phyloP scores from a whole-genome alignment of 2,329 filamentous ascomycete species.

The Neopestalotiopsis clavispora region DNA sequence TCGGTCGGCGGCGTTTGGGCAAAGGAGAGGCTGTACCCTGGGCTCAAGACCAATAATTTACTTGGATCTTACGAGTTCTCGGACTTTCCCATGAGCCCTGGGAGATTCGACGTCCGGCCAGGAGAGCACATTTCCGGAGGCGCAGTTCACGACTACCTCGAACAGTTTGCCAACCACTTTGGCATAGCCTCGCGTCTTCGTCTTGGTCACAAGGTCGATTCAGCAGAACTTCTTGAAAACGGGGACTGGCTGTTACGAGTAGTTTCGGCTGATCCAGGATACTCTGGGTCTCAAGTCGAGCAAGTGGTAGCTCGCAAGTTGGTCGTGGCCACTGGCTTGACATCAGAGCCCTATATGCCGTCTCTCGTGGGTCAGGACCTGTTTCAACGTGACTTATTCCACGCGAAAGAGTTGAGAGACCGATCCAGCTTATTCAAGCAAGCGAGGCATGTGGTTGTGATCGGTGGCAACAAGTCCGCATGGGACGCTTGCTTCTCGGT shows the following conservation, averaged over 20 bases:
- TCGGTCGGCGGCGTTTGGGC: constrained; percentile 67
- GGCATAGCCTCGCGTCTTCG: constrained; percentile 18
- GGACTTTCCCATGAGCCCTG: constrained; percentile 64
- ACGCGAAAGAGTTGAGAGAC: constrained; percentile 23
- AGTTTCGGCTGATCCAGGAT: too few species aligned
- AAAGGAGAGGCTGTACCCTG: constrained; percentile 60
- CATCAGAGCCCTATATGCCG: constrained; percentile 22
- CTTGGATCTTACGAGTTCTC: constrained; percentile 66
- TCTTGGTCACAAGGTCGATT: constrained; percentile 16
- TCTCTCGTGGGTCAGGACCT: constrained; percentile 16
- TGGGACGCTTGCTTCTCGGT: constrained; percentile 25
- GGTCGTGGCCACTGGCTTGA: constrained; percentile 25
- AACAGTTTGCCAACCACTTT: constrained; percentile 18
- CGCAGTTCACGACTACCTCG: constrained; percentile 40
- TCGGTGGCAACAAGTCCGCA: constrained; percentile 26
- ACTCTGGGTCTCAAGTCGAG: neutral
- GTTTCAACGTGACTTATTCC: constrained; percentile 23
- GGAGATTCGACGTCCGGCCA: constrained; percentile 51
- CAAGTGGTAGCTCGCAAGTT: constrained; percentile 18
- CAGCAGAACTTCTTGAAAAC: constrained; percentile 8
- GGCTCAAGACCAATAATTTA: constrained; percentile 68
- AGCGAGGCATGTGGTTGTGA: constrained; percentile 20
- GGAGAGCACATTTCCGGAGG: constrained; percentile 53
- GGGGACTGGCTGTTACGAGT: constrained; percentile 15
- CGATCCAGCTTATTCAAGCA: constrained; percentile 9